Conservation (phyloP, 2,329 filamentous ascomycete genomes). For the Apiospora koreana region DNA sequence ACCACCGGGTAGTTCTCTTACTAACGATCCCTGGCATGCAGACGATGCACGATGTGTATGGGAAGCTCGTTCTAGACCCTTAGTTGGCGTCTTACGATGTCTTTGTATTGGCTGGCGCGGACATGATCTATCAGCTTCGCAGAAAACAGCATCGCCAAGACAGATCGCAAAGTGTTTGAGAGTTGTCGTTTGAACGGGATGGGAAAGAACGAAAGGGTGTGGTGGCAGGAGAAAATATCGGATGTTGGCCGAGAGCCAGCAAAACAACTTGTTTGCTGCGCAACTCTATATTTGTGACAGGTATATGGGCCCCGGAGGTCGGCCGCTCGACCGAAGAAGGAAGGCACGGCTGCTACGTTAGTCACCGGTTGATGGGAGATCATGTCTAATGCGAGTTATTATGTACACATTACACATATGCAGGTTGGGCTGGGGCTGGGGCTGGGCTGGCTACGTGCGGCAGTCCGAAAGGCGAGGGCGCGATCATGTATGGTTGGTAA, state of each 20-base stretch:
- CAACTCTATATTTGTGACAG: not conserved
- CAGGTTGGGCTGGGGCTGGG: not conserved
- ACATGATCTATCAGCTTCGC: not conserved
- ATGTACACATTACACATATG: slow-evolving; percentile 7
- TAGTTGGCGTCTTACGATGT: not conserved
- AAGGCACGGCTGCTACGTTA: not conserved
- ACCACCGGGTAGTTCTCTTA: not conserved
- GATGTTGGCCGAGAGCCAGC: not conserved
- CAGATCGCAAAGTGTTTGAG: not conserved
- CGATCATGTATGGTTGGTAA: not conserved
- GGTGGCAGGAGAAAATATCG: not conserved
- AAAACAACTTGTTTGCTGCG: not conserved
- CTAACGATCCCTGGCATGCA: not conserved
- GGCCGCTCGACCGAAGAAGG: slow-evolving; percentile 2
- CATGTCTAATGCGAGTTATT: not conserved
- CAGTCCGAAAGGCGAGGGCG: not conserved
- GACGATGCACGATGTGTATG: not conserved
- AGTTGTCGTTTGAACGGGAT: not conserved
- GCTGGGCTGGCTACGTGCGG: not conserved
- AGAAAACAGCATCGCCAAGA: slow-evolving; percentile 1
- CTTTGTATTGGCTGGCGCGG: not conserved
- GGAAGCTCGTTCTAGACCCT: not conserved
- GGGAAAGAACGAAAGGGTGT: slow-evolving; percentile 4
- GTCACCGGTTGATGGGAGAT: slow-evolving; percentile 4
- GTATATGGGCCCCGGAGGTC: not conserved